Evolutionary conservation across 2,329 filamentous ascomycete species (phyloP).

Genomic region (Dothideomycetes sp.): DNA sequence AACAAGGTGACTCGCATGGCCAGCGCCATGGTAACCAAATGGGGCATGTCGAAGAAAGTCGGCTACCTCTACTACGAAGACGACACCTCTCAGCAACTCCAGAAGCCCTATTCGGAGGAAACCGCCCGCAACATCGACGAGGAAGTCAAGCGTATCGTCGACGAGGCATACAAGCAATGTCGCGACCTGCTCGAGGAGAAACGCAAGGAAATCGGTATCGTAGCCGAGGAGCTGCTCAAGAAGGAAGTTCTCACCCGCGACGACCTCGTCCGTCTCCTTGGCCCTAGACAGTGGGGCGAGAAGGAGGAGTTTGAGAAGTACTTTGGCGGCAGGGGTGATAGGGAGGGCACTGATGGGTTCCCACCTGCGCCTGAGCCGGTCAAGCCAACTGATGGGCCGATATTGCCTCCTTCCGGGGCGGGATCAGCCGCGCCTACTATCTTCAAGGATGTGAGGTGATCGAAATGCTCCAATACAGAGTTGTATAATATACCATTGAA

Average conservation of each 20-base stretch:
- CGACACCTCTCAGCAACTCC: slow-evolving; percentile 66
- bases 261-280: slow-evolving; percentile 82
- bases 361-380: slow-evolving; percentile 4
- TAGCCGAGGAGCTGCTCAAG: slow-evolving; percentile 82
- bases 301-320: slow-evolving; percentile 88
- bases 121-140: slow-evolving; percentile 86
- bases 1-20: slow-evolving; percentile 96
- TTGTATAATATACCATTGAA: too few species aligned
- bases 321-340: slow-evolving; percentile 44
- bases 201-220: slow-evolving; percentile 76
- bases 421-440: slow-evolving; percentile 9
- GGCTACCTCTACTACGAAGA: slow-evolving; percentile 85
- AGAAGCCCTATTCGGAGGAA: slow-evolving; percentile 92
- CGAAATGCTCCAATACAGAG: too few species aligned
- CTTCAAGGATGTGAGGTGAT: slow-evolving; percentile 9
- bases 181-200: slow-evolving; percentile 70
- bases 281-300: slow-evolving; percentile 74
- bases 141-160: slow-evolving; percentile 85
- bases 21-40: slow-evolving; percentile 97
- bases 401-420: slow-evolving; percentile 6
- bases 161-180: slow-evolving; percentile 87
- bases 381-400: slow-evolving; percentile 5
- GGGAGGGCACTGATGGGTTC: slow-evolving; percentile 25
- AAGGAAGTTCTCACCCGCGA: slow-evolving; percentile 90
- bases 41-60: slow-evolving; percentile 94